Evolutionary conservation across 345 rosid species (phyloP), one percentile per base, ranked within the genome.

Genomic region (Erodium maritimum): DNA sequence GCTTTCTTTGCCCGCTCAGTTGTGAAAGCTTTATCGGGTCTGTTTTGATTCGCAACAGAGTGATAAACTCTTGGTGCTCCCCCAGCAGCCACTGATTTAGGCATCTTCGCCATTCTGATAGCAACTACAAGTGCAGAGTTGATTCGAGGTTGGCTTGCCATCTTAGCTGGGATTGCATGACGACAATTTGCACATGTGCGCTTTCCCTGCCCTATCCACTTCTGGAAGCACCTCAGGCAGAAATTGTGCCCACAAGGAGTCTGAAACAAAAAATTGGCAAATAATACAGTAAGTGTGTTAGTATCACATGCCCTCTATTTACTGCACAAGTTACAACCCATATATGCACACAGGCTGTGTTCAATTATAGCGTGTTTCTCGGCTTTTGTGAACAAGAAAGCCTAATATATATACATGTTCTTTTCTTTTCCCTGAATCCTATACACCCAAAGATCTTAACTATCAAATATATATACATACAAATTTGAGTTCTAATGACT

Each of bases 241-340:
- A 79, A 89, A 16, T 89, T 89, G 66, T 86, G 96, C 1, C 95
- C 96, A 19, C 95, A 89, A 3, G 96, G 87, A 8, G 88, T 83
- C 90, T 88, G 82, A 13, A 34, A 12, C 23, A 22, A 19, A 51
- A 42, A 7, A n/a, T 21, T 5, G 1, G 5, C 9, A 3, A 14
- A 42, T 18, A 34, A 8, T 0, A n/a, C n/a, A n/a, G n/a, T n/a
- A n/a, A n/a, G n/a, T n/a, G n/a, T n/a, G n/a, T 23, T 29, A 16
- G 12, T 24, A 22, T 23, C 22, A 16, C 9, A 6, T 7, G 48
- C 12, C 48, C 8, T 42, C 14, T 16, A 42, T 14, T 0, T 42
- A 42, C 48, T 42, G 37, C 37, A 29, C 5, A 25, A 29, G 37
- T 5, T 29, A 29, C 9, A 29, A 29, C 37, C n/a, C n/a, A 13